Base-by-base conservation (phyloP, 1,284 basidiomycete species). In the Pseudozyma flocculosa region DNA sequence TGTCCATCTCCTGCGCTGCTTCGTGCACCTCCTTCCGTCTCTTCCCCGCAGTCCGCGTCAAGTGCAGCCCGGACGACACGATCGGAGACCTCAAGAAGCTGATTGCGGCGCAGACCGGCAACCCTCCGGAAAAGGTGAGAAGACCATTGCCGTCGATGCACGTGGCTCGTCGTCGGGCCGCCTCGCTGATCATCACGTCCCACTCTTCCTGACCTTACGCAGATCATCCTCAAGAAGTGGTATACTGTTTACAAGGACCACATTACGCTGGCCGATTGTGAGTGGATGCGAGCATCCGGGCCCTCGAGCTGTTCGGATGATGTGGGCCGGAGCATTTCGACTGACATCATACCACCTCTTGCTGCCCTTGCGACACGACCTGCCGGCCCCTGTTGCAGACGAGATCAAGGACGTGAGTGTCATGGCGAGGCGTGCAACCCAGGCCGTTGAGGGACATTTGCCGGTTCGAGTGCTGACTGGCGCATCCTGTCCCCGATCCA, bases 171-270 rank as follows among this genome's bases (percentile, higher is more conserved):
- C 4, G n/a, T n/a, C n/a, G n/a, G n/a, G n/a, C n/a, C n/a, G n/a
- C n/a, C n/a, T n/a, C n/a, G n/a, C n/a, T n/a, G n/a, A n/a, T n/a
- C n/a, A n/a, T n/a, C n/a, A n/a, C n/a, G n/a, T 29, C 26, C 11
- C 26, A 29, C 26, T 29, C 26, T 29, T n/a, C 8, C 37, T 11
- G 22, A 14, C 23, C 76, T 80, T 10, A 81, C 80, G 40, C 93
- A 97, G 85, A 96, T 98, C 59, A 85, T 88, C 73, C 81, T 98
- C 48, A 98, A 96, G 86, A 97, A 97, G 84, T 96, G 92, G 92
- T 70, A 69, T 30, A 59, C 50, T 11, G 61, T 65, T 4, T 74
- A 71, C 65, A 80, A 78, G 61, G 74, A 80, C 44, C 78, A 96
- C 77, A 94, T 98, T 73, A 90, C 90, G 5, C 84, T 98, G 15